These are phyloP conservation scores for Aegilops tauschii DNA, from an alignment of 176 grass and related monocot species.

Conservation along the genomic window DNA sequence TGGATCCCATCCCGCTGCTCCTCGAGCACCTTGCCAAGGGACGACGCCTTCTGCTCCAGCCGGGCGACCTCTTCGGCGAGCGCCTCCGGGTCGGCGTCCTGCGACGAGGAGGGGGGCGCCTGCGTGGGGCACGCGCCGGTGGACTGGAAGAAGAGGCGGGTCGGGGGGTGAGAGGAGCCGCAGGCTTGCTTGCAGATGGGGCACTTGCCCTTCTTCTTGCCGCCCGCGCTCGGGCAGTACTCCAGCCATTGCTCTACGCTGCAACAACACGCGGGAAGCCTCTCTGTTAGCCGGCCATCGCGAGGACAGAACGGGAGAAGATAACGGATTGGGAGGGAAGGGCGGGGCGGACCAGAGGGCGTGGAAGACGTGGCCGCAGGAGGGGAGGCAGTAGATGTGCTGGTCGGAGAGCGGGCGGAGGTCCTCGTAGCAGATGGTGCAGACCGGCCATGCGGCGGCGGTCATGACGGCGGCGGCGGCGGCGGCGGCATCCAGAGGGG, in stretches of 20 bases:
- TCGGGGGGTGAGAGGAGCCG: slow-evolving; percentile 49
- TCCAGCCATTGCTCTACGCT: slow-evolving; percentile 96
- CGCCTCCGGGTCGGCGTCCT: slow-evolving; percentile 32
- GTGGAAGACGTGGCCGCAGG: slow-evolving; percentile 97
- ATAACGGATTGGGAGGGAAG: background rate
- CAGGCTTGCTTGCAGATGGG: slow-evolving; percentile 89
- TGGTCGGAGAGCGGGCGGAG: slow-evolving; percentile 73
- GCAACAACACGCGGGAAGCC: background rate
- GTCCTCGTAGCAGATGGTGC: slow-evolving; percentile 96
- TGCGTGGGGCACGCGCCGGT: slow-evolving; percentile 46
- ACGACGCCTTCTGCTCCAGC: slow-evolving; percentile 60
- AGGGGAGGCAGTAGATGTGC: slow-evolving; percentile 69
- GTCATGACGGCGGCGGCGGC: slow-evolving; percentile 25
- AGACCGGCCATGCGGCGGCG: slow-evolving; percentile 66
- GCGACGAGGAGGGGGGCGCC: background rate
- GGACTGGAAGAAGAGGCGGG: slow-evolving; percentile 91
- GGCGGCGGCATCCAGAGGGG: slow-evolving; percentile 17
- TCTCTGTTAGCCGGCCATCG: background rate
- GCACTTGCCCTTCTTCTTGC: slow-evolving; percentile 79
- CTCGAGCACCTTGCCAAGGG: slow-evolving; percentile 39
- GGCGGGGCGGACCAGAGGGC: slow-evolving; percentile 62
- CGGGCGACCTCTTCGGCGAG: slow-evolving; percentile 56
- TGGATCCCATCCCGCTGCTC: slow-evolving; percentile 52
- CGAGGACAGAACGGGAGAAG: background rate
- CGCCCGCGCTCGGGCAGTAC: slow-evolving; percentile 65